Base-by-base conservation (phyloP, 768 basidiomycete species). In the Amanita subjunquillea region DNA sequence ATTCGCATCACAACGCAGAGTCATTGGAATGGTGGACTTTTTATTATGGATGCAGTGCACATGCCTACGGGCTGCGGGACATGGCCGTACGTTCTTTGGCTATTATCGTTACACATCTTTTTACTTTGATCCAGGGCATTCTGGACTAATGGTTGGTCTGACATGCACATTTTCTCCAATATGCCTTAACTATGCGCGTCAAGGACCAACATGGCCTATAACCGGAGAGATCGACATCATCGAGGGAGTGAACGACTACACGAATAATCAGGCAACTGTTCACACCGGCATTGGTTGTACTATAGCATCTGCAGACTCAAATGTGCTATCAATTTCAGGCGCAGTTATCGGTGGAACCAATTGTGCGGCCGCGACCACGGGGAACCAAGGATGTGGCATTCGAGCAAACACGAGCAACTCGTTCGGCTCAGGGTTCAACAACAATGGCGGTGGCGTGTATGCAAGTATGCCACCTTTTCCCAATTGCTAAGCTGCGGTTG, bases 21-120 rank as follows among this genome's bases (percentile, higher is more conserved):
- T 48, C 66, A 69, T 2, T 86, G 79, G 60, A 85, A 77, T 32
- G 85, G 77, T 12, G 79, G 80, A 6, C 72, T 96, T 34, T 73
- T 92, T 56, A 72, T 93, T 43, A 75, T 93, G 74, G 91, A 94
- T 66, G 78, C 89, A 23, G 74, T 82, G 23, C 91, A 95, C 64
- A 91, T 93, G 85, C 91, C 91, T 6, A 82, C 83, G 0, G 92
- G 91, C 12, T 94, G 91, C 66, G 91, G 83, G 36, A 83, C 83
- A 23, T 92, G 90, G 91, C 89, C 88, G 67, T 77, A 52, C 65
- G 74, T 74, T 6, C 41, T 42, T 25, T 30, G 25, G 40, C 15
- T 42, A n/a, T 48, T 45, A 22, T 52, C 41, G 23, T 39, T 37
- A 39, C 42, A 45, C 49, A 8, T 32, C 4, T 30, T 9, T 38